phyloP scores from a whole-genome alignment of 2,329 filamentous ascomycete species.

The Tympanopsis confertula region DNA sequence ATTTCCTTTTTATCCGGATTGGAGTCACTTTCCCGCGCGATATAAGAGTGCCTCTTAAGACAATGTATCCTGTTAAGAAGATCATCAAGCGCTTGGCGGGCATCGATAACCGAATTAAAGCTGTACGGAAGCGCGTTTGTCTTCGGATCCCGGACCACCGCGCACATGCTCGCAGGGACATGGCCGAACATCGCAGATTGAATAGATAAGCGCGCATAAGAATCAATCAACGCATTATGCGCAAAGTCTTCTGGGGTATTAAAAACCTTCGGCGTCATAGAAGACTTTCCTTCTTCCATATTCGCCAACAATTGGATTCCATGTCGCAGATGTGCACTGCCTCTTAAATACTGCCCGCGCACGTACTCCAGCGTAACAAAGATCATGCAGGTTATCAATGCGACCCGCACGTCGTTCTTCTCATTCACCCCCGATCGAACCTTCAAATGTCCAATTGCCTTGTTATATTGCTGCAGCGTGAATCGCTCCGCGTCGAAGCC shows the following conservation, averaged over 20 bases:
- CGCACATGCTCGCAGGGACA: constrained; percentile 6
- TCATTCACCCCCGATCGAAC: constrained; percentile 10
- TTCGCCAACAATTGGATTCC: constrained; percentile 15
- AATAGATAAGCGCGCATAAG: constrained; percentile 13
- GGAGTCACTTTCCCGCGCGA: too few relatives aligned
- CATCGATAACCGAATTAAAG: too few relatives aligned
- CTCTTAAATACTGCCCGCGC: constrained; percentile 14
- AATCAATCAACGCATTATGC: constrained; percentile 10
- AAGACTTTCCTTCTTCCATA: constrained; percentile 3
- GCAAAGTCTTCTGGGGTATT: constrained; percentile 7
- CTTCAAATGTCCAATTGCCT: constrained; percentile 22
- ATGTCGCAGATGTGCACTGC: constrained; percentile 15
- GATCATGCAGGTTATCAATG: constrained; percentile 26
- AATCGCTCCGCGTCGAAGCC: constrained; percentile 14
- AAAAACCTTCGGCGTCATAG: constrained; percentile 6
- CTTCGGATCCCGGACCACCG: constrained; percentile 1
- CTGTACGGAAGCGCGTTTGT: constrained; percentile 2
- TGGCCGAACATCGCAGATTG: constrained; percentile 15
- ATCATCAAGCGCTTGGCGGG: too few relatives aligned
- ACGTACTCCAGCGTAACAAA: constrained; percentile 27
- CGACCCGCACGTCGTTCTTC: constrained; percentile 17
- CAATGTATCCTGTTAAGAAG: too few relatives aligned
- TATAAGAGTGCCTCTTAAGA: too few relatives aligned
- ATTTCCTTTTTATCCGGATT: too few relatives aligned
- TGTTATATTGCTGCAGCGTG: constrained; percentile 23